Percentiles rank a stretch among this genome's conserved stretches.
phyloP scores from a whole-genome alignment of 352 stramenopile genomes.

The Blastocystis sp. region DNA sequence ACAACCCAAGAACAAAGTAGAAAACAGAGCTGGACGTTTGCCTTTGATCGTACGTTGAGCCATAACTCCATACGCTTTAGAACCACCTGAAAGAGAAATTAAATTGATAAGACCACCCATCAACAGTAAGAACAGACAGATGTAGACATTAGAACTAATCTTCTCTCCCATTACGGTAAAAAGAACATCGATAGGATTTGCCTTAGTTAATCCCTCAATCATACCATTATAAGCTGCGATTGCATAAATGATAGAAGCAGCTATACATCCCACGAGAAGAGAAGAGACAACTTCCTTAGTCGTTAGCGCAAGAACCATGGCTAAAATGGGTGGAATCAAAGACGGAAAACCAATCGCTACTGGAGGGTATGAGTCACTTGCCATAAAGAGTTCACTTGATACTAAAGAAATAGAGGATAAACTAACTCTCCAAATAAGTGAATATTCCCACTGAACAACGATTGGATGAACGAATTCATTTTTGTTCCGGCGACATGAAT shows the following conservation, averaged over 20 bases:
- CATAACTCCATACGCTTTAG: conserved; percentile 39
- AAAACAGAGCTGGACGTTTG: conserved; percentile 44
- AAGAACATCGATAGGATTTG: conserved; percentile 42
- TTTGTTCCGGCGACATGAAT: background rate
- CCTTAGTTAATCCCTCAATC: background rate
- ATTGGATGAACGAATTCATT: background rate
- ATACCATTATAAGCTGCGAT: conserved; percentile 7
- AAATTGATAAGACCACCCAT: conserved; percentile 66
- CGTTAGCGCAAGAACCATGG: conserved; percentile 30
- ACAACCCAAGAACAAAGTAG: conserved; percentile 23
- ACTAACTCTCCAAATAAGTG: background rate
- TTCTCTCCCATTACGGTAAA: conserved; percentile 39
- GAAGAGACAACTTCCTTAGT: conserved; percentile 65
- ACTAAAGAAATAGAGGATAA: background rate
- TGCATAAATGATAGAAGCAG: conserved; percentile 38
- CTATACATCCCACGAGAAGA: conserved; percentile 28
- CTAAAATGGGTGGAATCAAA: conserved; percentile 25
- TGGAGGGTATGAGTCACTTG: conserved; percentile 1
- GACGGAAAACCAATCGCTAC: conserved; percentile 38
- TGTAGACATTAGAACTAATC: conserved; percentile 39
- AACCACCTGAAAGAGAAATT: conserved; percentile 40
- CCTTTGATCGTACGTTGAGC: conserved; percentile 16
- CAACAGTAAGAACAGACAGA: conserved; percentile 57
- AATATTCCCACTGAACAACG: background rate
- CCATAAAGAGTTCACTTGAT: background rate